Evolutionary conservation across 2,329 filamentous ascomycete species (phyloP), one percentile per base, ranked within the genome.

Genomic region (Orbilia blumenaviensis): DNA sequence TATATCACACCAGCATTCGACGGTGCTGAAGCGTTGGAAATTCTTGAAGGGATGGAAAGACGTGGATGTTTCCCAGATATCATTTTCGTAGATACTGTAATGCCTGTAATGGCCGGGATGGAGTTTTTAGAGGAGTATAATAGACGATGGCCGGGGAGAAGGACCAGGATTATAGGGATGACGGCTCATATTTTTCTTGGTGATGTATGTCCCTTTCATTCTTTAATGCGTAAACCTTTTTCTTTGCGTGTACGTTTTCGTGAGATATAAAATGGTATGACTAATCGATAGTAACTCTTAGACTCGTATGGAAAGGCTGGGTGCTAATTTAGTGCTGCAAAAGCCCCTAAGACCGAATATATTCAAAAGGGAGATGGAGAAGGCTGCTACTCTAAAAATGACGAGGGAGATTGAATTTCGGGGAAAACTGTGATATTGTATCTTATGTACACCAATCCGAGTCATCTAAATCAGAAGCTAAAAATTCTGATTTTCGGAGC

Each of bases 371-470:
- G 23, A 66, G 6, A 5, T 73, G 1, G 71, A 75, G 21, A 16
- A 5, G 5, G 63, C 71, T 2, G 46, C 63, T 7, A 63, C 14
- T 3, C 3, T 63, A 9, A 75, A 64, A 29, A 46, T 75, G 42
- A 36, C 71, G 7, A 38, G 71, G 9, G 71, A 75, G 12, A 56
- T 75, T 18, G 63, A 75, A n/a, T 75, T 63, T 34, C 41, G 38
- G 25, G 71, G 63, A 1, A 67, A 23, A 10, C 10, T 75, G 32
- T 75, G 36, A 36, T 18, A 7, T 12, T 14, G 10, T 38, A 10
- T 38, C 3, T 5, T 38, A 12, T 38, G 34, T 38, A 38, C 10
- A 38, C n/a, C n/a, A n/a, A n/a, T n/a, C n/a, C n/a, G n/a, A n/a
- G n/a, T n/a, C n/a, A n/a, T n/a, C n/a, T n/a, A n/a, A n/a, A n/a